Percentiles rank a stretch among this genome's conserved stretches.
Conservation (phyloP, 306 rosid genomes). For the Lathyrus tuberosus region DNA sequence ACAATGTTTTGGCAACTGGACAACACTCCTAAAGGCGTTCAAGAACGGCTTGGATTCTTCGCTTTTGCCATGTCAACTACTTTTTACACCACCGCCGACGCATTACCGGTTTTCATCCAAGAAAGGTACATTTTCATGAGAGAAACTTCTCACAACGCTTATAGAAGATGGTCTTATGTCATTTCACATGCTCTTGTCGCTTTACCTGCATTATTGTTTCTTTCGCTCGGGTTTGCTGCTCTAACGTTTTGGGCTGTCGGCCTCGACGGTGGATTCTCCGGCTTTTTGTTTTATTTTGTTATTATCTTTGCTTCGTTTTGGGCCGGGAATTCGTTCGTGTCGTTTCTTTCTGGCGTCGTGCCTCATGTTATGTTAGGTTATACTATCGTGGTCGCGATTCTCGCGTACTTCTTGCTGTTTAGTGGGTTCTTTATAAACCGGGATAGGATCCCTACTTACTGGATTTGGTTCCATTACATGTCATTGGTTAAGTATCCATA, state of each 20-base stretch:
- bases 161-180: conserved; percentile 73
- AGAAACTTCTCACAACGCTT: conserved; percentile 88
- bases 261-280: conserved; percentile 72
- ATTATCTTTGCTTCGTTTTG: conserved; percentile 78
- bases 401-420: conserved; percentile 86
- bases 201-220: conserved; percentile 59
- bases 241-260: conserved; percentile 93
- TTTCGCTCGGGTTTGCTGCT: conserved; percentile 61
- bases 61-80: conserved; percentile 99
- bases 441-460: conserved; percentile 73
- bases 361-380: conserved; percentile 96
- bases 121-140: conserved; percentile 92
- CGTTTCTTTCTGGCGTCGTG: conserved; percentile 85
- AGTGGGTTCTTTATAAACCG: conserved; percentile 94
- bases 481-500: conserved; percentile 85
- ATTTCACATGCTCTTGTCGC: conserved; percentile 65
- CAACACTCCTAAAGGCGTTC: conserved; percentile 72
- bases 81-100: conserved; percentile 92
- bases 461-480: conserved; percentile 96
- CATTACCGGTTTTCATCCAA: conserved; percentile 89
- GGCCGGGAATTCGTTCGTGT: conserved; percentile 93
- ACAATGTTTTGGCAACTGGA: conserved; percentile 87
- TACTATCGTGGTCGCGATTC: conserved; percentile 79
- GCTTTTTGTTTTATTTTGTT: conserved; percentile 66
- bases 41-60: conserved; percentile 85